phyloP scores from a whole-genome alignment of 1,284 basidiomycete species.

The Trichosporon sp. region DNA sequence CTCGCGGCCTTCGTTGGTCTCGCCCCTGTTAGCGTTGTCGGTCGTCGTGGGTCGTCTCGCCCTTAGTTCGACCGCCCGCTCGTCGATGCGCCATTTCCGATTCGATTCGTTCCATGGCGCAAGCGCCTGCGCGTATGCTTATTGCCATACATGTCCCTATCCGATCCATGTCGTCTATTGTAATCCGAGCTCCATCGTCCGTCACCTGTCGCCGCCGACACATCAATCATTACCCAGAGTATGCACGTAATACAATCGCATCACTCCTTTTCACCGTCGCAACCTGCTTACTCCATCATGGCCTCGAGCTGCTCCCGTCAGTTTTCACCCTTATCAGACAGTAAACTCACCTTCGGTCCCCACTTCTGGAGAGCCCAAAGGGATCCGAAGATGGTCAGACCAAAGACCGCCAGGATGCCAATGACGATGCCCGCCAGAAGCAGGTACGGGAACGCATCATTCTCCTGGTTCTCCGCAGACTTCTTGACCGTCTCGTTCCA shows the following conservation, averaged over 20 bases:
- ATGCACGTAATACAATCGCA: constrained; percentile 5
- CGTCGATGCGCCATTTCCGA: background rate
- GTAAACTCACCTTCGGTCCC: background rate
- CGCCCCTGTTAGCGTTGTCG: background rate
- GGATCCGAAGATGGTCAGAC: background rate
- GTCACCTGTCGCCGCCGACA: background rate
- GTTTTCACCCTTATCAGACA: background rate
- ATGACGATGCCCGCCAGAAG: background rate
- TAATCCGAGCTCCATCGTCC: background rate
- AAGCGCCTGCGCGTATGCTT: background rate
- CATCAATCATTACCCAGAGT: background rate
- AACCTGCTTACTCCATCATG: background rate
- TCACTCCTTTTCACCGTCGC: background rate
- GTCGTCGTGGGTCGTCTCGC: background rate
- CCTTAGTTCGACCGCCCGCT: background rate
- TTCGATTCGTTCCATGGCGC: background rate
- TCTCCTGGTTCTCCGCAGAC: background rate
- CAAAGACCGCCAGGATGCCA: constrained; percentile 5
- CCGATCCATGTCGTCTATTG: constrained; percentile 3
- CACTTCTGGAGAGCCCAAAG: background rate
- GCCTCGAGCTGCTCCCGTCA: background rate
- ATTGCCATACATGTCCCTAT: constrained; percentile 6
- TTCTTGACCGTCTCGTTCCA: constrained; percentile 5
- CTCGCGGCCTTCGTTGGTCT: background rate
- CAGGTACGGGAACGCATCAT: constrained; percentile 12